Evolutionary conservation across 2,329 filamentous ascomycete species (phyloP).

Genomic region (Cryphonectria japonica): DNA sequence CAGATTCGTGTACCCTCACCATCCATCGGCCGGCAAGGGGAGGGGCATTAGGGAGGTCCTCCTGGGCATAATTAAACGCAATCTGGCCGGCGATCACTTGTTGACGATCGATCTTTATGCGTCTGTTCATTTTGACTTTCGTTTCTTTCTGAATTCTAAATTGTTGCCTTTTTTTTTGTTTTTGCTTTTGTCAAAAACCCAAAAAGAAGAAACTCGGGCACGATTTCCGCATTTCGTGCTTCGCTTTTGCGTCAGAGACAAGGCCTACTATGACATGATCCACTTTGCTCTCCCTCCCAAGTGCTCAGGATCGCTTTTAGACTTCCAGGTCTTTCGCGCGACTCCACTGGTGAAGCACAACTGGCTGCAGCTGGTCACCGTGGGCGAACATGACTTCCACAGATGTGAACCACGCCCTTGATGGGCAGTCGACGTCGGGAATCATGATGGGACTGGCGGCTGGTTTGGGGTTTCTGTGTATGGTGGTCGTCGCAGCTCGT

Average conservation of each 20-base stretch:
- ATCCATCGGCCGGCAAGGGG: not conserved
- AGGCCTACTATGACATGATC: not conserved
- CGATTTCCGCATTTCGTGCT: not conserved
- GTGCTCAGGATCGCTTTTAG: not conserved
- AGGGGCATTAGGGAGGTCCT: too few species aligned
- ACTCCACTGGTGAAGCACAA: constrained; percentile 7
- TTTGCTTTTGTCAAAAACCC: too few species aligned
- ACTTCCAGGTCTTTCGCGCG: not conserved
- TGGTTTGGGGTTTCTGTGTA: constrained; percentile 4
- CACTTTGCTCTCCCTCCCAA: not conserved
- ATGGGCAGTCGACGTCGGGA: constrained; percentile 17
- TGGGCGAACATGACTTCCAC: constrained; percentile 11
- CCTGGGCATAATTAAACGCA: not conserved
- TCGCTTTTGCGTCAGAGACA: not conserved
- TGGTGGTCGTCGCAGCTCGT: constrained; percentile 15
- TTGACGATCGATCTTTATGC: not conserved
- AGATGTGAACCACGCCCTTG: constrained; percentile 19
- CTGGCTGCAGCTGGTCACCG: too few species aligned
- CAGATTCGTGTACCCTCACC: not conserved
- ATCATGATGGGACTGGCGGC: constrained; percentile 21
- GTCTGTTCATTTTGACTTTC: not conserved
- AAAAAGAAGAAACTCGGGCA: not conserved
- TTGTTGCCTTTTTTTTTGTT: too few species aligned
- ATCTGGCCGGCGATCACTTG: not conserved
- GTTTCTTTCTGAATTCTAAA: not conserved